Percentiles rank a stretch among this genome's conserved stretches.
phyloP scores from a whole-genome alignment of 352 stramenopile genomes.

The Phytophthora tubulina region DNA sequence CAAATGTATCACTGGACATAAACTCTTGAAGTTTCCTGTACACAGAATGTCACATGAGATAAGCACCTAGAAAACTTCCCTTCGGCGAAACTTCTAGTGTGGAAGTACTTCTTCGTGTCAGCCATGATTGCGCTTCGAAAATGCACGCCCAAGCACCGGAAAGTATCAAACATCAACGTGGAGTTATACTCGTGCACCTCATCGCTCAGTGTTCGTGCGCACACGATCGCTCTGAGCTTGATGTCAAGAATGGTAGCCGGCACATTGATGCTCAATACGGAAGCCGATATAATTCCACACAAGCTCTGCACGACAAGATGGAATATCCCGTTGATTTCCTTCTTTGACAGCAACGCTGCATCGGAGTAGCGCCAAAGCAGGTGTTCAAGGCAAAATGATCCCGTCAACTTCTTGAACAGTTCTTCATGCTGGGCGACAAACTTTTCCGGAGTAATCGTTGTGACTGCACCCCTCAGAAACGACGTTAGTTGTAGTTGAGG shows the following conservation, averaged over 20 bases:
- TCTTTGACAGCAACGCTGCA: conserved; percentile 76
- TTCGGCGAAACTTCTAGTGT: not conserved
- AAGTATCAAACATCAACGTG: conserved; percentile 70
- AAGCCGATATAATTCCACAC: conserved; percentile 73
- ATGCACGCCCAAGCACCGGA: conserved; percentile 63
- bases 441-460: conserved; percentile 76
- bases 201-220: conserved; percentile 68
- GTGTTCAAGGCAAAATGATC: conserved; percentile 80
- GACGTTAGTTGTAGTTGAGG: conserved; percentile 80
- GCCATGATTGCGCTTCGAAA: conserved; percentile 69
- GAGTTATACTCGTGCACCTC: conserved; percentile 85
- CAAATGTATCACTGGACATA: conserved; percentile 77
- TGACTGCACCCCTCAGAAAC: conserved; percentile 75
- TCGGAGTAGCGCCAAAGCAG: conserved; percentile 78
- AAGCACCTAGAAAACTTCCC: not conserved
- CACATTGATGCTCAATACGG: conserved; percentile 63
- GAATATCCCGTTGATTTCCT: conserved; percentile 87
- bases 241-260: conserved; percentile 74
- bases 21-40: conserved; percentile 70
- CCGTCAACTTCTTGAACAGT: conserved; percentile 82
- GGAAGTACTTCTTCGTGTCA: conserved; percentile 68
- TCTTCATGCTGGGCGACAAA: conserved; percentile 82
- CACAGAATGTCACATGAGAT: not conserved
- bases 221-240: conserved; percentile 69
- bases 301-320: conserved; percentile 81